Conservation (phyloP, 352 stramenopile genomes). For the Pythium folliculosum region DNA sequence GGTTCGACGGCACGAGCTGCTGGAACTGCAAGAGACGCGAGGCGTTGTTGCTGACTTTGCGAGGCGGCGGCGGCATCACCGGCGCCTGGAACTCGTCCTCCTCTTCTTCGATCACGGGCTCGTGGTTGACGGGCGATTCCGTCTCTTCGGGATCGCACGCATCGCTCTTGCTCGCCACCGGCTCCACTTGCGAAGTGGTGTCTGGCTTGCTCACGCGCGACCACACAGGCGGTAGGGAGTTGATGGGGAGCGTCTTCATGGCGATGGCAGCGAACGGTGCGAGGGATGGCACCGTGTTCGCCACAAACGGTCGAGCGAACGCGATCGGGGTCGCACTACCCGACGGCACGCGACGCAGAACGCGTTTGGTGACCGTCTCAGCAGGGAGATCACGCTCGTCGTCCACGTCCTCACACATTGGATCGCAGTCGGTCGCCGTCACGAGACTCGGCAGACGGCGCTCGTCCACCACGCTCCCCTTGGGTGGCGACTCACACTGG, state of each 20-base stretch:
- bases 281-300: constrained; percentile 3
- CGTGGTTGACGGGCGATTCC: background rate
- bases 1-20: constrained; percentile 55
- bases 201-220: constrained; percentile 10
- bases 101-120: constrained; percentile 9
- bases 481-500: constrained; percentile 46
- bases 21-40: constrained; percentile 51
- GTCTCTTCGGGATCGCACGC: constrained; percentile 3
- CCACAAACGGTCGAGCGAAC: background rate
- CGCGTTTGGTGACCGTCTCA: constrained; percentile 8
- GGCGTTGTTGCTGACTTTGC: constrained; percentile 31
- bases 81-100: constrained; percentile 12
- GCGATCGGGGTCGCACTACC: background rate
- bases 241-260: background rate
- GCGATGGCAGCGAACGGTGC: constrained; percentile 15
- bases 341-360: constrained; percentile 17
- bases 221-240: constrained; percentile 16
- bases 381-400: background rate
- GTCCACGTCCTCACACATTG: constrained; percentile 2
- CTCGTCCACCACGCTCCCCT: constrained; percentile 1
- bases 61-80: constrained; percentile 6
- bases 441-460: constrained; percentile 18
- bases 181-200: background rate
- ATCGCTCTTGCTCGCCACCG: background rate
- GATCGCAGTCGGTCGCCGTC: constrained; percentile 19